Conservation (phyloP, 441 rosid species). For the Arabidopsis lyrata region DNA sequence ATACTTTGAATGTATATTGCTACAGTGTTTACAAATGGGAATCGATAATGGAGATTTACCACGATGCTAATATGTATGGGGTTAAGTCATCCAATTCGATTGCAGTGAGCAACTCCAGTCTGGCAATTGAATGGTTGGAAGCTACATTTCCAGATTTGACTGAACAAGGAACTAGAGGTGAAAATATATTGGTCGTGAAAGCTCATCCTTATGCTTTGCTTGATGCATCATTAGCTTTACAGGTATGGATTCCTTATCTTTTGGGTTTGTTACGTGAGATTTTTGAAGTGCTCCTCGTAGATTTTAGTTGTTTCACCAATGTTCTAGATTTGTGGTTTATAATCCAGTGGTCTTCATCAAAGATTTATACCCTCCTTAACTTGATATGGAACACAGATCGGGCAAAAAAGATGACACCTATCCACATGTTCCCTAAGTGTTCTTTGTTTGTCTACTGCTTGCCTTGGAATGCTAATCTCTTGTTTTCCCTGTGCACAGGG, state of each 20-base stretch:
- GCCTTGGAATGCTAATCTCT: constrained; percentile 26
- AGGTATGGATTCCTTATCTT: constrained; percentile 57
- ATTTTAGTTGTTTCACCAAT: constrained; percentile 6
- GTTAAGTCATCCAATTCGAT: constrained; percentile 64
- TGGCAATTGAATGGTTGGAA: constrained; percentile 95
- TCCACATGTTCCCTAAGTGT: background rate
- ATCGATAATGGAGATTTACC: constrained; percentile 75
- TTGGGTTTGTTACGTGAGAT: constrained; percentile 7
- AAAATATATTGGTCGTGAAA: constrained; percentile 55
- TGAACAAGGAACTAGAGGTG: constrained; percentile 60
- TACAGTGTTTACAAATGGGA: constrained; percentile 86
- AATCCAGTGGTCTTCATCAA: constrained; percentile 27
- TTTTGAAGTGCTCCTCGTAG: constrained; percentile 9
- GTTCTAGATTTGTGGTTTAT: constrained; percentile 21
- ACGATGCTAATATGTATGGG: constrained; percentile 83
- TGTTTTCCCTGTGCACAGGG: constrained; percentile 60
- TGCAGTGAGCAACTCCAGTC: constrained; percentile 73
- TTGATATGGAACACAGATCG: constrained; percentile 14
- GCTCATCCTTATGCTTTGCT: constrained; percentile 80
- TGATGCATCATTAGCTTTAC: constrained; percentile 90
- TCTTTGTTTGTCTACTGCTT: constrained; percentile 19
- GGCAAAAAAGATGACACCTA: constrained; percentile 7
- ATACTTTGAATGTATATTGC: constrained; percentile 39
- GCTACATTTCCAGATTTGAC: constrained; percentile 86
- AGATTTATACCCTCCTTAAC: constrained; percentile 6